Conservation (phyloP, 169 alveolate genomes). For the Eimeria sp. region DNA sequence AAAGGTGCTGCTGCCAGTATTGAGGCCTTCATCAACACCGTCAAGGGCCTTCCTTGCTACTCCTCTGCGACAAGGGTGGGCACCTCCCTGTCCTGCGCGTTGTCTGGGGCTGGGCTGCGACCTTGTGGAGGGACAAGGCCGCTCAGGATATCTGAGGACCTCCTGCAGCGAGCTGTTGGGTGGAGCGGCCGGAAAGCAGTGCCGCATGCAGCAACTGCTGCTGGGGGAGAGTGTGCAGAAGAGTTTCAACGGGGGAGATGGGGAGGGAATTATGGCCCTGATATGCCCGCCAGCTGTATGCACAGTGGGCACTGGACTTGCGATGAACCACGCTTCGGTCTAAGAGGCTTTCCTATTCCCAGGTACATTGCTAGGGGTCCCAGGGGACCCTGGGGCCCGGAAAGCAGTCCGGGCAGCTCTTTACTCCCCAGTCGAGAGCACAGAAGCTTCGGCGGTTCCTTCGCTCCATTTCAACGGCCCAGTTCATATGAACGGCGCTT, state of each 20-base stretch:
- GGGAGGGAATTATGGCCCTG: not conserved
- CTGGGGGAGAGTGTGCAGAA: not conserved
- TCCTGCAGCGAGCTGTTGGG: not conserved
- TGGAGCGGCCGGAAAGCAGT: not conserved
- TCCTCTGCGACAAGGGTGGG: not conserved
- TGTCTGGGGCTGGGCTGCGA: not conserved
- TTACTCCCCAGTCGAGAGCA: not conserved
- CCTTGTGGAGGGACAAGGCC: not conserved
- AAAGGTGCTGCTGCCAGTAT: not conserved
- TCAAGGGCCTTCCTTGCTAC: not conserved
- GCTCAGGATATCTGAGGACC: not conserved
- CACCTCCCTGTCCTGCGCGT: not conserved
- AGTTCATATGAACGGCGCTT: not conserved
- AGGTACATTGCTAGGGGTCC: not conserved
- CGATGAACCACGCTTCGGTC: not conserved
- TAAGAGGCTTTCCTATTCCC: not conserved
- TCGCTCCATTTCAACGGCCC: not conserved
- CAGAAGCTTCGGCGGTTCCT: not conserved
- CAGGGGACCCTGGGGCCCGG: not conserved
- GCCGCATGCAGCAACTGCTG: not conserved
- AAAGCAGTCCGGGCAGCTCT: not conserved
- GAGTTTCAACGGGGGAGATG: not conserved
- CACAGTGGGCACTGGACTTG: constrained; percentile 15
- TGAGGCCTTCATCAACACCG: not conserved
- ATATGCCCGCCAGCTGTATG: constrained; percentile 2